phyloP scores from a whole-genome alignment of 225 moss, liverwort and hornwort species.

The Sphagnum contortum region DNA sequence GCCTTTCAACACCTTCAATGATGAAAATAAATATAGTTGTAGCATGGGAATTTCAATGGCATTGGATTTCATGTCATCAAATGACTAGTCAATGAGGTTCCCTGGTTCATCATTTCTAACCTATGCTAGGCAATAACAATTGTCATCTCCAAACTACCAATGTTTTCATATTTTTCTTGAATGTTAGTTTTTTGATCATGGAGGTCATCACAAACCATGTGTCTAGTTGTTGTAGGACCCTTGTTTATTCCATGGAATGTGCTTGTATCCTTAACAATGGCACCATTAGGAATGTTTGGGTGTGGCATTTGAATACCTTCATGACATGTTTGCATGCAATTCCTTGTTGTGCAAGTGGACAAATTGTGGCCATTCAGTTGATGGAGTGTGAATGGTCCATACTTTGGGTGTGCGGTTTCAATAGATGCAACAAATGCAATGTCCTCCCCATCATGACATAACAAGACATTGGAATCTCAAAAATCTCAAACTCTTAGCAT shows the following conservation, averaged over 20 bases:
- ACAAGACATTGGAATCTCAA: neutral
- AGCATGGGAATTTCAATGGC: neutral
- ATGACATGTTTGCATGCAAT: neutral
- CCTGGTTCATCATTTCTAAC: neutral
- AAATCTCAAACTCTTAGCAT: too few species aligned
- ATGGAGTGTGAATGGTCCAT: neutral
- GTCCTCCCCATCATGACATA: neutral
- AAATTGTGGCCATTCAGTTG: neutral
- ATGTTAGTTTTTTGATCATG: neutral
- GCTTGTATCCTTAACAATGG: neutral
- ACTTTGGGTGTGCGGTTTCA: neutral
- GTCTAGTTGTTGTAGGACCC: neutral
- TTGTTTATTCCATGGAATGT: neutral
- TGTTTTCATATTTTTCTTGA: neutral
- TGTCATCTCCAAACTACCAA: neutral
- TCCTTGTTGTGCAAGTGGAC: neutral
- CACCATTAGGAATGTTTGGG: neutral
- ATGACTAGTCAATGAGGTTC: neutral
- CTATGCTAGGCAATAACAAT: neutral
- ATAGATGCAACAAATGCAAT: neutral
- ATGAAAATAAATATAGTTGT: neutral
- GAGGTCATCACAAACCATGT: neutral
- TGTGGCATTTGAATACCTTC: neutral
- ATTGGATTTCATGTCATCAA: neutral
- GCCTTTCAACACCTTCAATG: neutral